phyloP scores from a whole-genome alignment of 805 yeast species.

The Candida orba region DNA sequence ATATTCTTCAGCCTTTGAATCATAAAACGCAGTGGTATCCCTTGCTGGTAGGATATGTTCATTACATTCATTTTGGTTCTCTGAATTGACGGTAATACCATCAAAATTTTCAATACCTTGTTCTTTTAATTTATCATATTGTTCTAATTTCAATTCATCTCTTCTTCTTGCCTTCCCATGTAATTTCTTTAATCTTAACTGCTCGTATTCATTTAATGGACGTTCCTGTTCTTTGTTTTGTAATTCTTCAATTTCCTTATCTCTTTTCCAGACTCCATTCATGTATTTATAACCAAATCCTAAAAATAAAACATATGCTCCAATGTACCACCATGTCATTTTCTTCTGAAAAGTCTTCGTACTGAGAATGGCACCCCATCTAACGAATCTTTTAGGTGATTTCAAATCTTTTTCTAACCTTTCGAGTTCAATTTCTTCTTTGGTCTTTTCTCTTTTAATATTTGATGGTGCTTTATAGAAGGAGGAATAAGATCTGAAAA shows the following conservation, averaged over 20 bases:
- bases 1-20: conserved; percentile 69
- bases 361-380: conserved; percentile 49
- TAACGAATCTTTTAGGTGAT: conserved; percentile 29
- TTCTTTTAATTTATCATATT: conserved; percentile 48
- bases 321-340: conserved; percentile 56
- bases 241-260: conserved; percentile 46
- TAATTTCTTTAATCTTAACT: conserved; percentile 52
- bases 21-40: conserved; percentile 79
- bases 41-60: conserved; percentile 52
- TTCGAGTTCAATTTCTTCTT: conserved; percentile 27
- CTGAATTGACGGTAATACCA: conserved; percentile 22
- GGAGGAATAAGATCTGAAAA: conserved; percentile 7
- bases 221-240: conserved; percentile 28
- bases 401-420: conserved; percentile 28
- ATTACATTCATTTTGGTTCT: conserved; percentile 28
- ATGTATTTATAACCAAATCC: conserved; percentile 57
- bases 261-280: conserved; percentile 59
- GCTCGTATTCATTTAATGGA: conserved; percentile 52
- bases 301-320: conserved; percentile 49
- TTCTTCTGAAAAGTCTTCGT: conserved; percentile 53
- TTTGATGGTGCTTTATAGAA: conserved; percentile 19
- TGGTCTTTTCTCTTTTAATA: conserved; percentile 21
- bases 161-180: conserved; percentile 55
- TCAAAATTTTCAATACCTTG: conserved; percentile 28
- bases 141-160: conserved; percentile 51